phyloP scores from a whole-genome alignment of 768 basidiomycete species.

The Tricholoma furcatifolium region DNA sequence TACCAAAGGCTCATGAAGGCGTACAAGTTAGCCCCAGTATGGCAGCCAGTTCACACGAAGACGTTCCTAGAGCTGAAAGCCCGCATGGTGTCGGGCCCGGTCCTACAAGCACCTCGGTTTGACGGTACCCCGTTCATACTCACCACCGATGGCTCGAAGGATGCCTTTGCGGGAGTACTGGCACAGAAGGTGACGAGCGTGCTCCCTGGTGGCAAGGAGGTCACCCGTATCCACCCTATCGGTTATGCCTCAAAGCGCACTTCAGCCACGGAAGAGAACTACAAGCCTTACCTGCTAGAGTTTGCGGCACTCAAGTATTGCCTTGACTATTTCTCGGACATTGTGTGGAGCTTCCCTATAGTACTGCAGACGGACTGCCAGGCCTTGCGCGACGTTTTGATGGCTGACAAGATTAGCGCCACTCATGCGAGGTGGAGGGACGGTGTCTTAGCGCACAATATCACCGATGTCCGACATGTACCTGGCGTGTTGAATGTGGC shows the following conservation, averaged over 20 bases:
- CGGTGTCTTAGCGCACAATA: conserved; percentile 25
- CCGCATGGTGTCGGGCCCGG: conserved; percentile 28
- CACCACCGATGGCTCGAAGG: conserved; percentile 34
- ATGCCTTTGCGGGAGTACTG: conserved; percentile 28
- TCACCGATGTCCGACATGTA: no score
- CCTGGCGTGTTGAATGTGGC: conserved; percentile 23
- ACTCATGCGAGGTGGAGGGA: conserved; percentile 32
- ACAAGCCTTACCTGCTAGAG: conserved; percentile 28
- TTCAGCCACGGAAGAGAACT: conserved; percentile 22
- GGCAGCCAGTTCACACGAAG: no score
- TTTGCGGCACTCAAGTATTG: no score
- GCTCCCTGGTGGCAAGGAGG: no score
- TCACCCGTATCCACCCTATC: conserved; percentile 22
- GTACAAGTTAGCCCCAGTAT: neutral
- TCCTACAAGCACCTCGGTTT: conserved; percentile 26
- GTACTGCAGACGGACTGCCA: no score
- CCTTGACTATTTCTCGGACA: conserved; percentile 28
- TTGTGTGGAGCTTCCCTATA: conserved; percentile 26
- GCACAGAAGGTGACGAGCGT: conserved; percentile 21
- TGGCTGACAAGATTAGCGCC: no score
- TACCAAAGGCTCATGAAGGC: conserved; percentile 25
- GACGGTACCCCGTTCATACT: conserved; percentile 34
- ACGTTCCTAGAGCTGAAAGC: no score
- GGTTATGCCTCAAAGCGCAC: conserved; percentile 31
- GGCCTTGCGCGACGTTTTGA: no score